Evolutionary conservation across 2,329 filamentous ascomycete genomes (phyloP).

Genomic region (Nannizziopsis barbatae): DNA sequence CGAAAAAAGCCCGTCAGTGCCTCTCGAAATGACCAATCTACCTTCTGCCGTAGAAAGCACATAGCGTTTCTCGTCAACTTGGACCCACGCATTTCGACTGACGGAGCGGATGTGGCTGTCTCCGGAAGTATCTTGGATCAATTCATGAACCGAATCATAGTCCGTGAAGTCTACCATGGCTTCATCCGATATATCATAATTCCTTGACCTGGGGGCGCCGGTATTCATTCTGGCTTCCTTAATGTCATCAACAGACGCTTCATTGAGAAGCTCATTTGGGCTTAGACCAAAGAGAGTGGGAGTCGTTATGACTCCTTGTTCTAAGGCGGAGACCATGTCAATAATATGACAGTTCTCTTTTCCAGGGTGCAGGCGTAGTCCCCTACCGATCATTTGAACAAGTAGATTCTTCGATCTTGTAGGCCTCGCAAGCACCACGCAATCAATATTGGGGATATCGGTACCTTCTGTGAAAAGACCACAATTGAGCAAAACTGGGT

Average conservation of each 20-base stretch:
- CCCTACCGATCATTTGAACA: conserved; percentile 94
- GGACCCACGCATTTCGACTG: conserved; percentile 73
- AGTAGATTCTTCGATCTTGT: conserved; percentile 88
- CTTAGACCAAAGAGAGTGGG: conserved; percentile 90
- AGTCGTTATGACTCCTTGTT: conserved; percentile 74
- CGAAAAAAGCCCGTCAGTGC: conserved; percentile 20
- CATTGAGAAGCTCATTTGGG: conserved; percentile 61
- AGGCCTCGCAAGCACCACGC: conserved; percentile 73
- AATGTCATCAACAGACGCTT: conserved; percentile 54
- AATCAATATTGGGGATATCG: conserved; percentile 95
- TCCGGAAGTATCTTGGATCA: conserved; percentile 68
- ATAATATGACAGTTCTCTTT: conserved; percentile 91
- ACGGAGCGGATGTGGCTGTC: conserved; percentile 68
- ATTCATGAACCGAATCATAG: conserved; percentile 82
- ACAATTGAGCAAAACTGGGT: conserved; percentile 84
- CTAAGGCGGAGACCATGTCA: conserved; percentile 82
- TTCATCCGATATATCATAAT: conserved; percentile 18
- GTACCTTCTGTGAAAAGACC: conserved; percentile 96
- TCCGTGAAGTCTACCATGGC: conserved; percentile 67
- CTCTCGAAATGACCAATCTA: conserved; percentile 43
- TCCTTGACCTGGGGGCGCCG: conserved; percentile 11
- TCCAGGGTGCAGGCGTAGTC: conserved; percentile 67
- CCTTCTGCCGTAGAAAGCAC: conserved; percentile 57
- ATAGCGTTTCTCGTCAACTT: conserved; percentile 58
- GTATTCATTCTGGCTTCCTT: conserved; percentile 36